Conservation (phyloP, 805 yeast genomes). For the Brettanomyces naardenensis region DNA sequence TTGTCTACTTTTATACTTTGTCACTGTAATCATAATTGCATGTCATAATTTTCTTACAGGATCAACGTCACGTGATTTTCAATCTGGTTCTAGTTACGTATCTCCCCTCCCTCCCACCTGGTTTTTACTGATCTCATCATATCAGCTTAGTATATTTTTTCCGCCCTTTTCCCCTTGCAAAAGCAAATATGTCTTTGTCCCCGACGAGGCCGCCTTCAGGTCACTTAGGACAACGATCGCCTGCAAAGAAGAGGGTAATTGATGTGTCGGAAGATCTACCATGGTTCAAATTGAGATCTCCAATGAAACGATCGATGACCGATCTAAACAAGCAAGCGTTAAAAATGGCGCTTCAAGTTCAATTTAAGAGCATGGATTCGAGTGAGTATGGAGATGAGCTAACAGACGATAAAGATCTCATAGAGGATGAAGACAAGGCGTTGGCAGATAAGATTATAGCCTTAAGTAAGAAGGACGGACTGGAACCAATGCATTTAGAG, state of each 20-base stretch:
- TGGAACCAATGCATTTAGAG: constrained; percentile 13
- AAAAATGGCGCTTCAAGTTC: constrained; percentile 34
- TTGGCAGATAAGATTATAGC: constrained; percentile 40
- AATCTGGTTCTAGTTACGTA: background rate
- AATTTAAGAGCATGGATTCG: constrained; percentile 17
- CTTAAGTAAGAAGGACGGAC: constrained; percentile 28
- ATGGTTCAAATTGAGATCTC: constrained; percentile 41
- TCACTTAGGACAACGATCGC: constrained; percentile 21
- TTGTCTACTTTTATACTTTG: background rate
- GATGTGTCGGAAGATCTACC: constrained; percentile 15
- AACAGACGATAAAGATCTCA: constrained; percentile 27
- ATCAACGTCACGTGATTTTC: too few relatives aligned
- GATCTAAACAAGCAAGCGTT: constrained; percentile 41
- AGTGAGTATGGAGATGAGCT: constrained; percentile 20
- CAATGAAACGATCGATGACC: constrained; percentile 28
- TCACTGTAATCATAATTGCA: background rate
- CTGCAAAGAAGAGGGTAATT: constrained; percentile 29
- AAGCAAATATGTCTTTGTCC: too few relatives aligned
- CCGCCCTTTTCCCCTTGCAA: too few relatives aligned
- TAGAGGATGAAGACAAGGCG: constrained; percentile 31
- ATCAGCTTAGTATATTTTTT: too few relatives aligned
- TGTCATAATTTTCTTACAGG: too few relatives aligned
- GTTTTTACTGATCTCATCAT: background rate
- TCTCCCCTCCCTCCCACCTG: background rate
- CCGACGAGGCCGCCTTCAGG: constrained; percentile 7